Conservation (phyloP, 441 rosid species). For the Gossypium lobatum region DNA sequence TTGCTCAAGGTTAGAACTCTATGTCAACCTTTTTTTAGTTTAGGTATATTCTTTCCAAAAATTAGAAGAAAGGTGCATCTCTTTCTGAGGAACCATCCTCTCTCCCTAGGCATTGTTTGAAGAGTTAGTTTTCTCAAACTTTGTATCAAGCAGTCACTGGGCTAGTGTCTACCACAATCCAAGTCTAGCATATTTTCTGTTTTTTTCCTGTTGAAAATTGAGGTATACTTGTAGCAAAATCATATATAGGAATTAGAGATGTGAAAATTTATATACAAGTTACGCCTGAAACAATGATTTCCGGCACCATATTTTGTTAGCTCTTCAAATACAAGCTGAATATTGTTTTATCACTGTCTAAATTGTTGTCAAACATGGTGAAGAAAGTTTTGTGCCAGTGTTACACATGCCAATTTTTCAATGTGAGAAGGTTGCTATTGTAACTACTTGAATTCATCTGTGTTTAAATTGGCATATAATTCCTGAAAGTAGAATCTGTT, state of each 20-base stretch:
- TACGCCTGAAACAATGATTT: neutral
- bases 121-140: neutral
- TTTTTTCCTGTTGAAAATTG: neutral
- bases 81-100: neutral
- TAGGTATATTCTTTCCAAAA: neutral
- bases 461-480: neutral
- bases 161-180: neutral
- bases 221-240: neutral
- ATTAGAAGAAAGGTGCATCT: neutral
- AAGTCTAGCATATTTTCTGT: neutral
- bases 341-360: neutral
- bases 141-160: neutral
- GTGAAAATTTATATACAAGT: neutral
- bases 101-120: neutral
- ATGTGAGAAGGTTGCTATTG: neutral
- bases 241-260: neutral
- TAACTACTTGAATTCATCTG: neutral
- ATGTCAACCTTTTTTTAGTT: neutral
- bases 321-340: neutral
- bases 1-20: slow-evolving; percentile 58
- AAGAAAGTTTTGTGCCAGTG: neutral
- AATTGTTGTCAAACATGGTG: neutral
- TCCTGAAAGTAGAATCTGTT: neutral
- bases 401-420: neutral
- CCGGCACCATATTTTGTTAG: neutral